These are phyloP conservation scores for Leishmania arabica DNA, from an alignment of 208 protist genomes.

Conservation along the genomic window DNA sequence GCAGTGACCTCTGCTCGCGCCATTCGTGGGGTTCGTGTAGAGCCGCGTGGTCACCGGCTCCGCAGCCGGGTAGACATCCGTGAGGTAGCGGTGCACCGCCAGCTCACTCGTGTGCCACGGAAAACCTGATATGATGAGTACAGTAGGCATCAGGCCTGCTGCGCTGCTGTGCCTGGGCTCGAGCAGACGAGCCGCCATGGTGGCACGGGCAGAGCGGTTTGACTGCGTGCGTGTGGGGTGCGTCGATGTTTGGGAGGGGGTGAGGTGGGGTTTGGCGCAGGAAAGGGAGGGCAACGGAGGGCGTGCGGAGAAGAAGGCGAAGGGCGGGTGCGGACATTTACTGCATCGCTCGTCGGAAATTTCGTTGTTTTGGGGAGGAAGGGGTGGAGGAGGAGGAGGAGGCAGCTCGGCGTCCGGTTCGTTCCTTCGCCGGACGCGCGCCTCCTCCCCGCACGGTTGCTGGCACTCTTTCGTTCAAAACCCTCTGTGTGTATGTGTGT, in stretches of 20 bases:
- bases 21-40: slow-evolving; percentile 81
- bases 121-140: slow-evolving; percentile 73
- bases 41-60: slow-evolving; percentile 62
- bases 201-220: too few relatives aligned
- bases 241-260: background rate
- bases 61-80: slow-evolving; percentile 37
- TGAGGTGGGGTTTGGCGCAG: background rate
- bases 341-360: background rate
- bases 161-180: slow-evolving; percentile 25
- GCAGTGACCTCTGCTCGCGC: slow-evolving; percentile 72
- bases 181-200: slow-evolving; percentile 30
- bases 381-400: too few relatives aligned
- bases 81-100: slow-evolving; percentile 55
- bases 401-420: background rate
- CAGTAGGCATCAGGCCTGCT: slow-evolving; percentile 35
- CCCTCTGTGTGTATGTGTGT: background rate
- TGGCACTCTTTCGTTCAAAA: background rate
- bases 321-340: background rate
- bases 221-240: background rate
- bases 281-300: too few relatives aligned
- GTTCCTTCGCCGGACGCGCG: background rate
- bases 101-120: slow-evolving; percentile 77
- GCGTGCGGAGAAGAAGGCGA: background rate
- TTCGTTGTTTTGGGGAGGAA: background rate
- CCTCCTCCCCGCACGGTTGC: background rate